Evolutionary conservation across 805 yeast species (phyloP), one percentile per base, ranked within the genome.

Genomic region (Kuraishia ogatae): DNA sequence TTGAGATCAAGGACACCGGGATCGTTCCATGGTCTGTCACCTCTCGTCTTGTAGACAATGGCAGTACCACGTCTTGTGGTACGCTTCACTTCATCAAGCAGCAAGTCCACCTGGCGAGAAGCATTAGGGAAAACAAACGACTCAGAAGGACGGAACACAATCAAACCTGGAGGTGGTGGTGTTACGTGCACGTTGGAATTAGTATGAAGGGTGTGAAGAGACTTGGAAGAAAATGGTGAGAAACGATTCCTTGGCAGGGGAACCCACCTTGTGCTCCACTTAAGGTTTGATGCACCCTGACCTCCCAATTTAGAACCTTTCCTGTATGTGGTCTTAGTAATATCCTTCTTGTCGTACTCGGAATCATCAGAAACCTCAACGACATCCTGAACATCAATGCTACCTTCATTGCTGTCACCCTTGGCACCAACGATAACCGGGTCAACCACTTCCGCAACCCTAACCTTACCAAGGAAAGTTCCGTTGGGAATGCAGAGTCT

Each of bases 161-260:
- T 62, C 19, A 92, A 91, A 39, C 97, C 97, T 1, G 93, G 89
- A 28, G 97, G 97, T 17, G 97, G 96, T 1, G 91, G 87, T 17
- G 67, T 67, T 6, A 92, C 80, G 0, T 74, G 65, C 19, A 91
- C 68, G 17, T 77, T 79, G 3, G 78, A 71, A 67, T 92, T 89
- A 55, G 81, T 60, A 53, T 60, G 64, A 24, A 62, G 53, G 48
- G 75, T 75, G 56, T 71, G 74, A 23, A 66, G 60, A 2, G 39
- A 20, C 21, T 63, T 55, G 21, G 67, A 58, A 54, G 62, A 61
- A 1, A 50, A 49, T 7, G 60, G 56, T 2, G 58, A 51, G 20
- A 65, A 55, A 66, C 68, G 66, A 2, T 29, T 20, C 19, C 56
- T 20, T 70, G 76, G 67, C 66, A 81, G 68, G 50, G 94, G 91